Percentiles rank a stretch among this genome's conserved stretches.
These are phyloP conservation scores for Ophiosphaerella herpotricha DNA, from an alignment of 2,329 filamentous ascomycete species.

Conservation along the genomic window DNA sequence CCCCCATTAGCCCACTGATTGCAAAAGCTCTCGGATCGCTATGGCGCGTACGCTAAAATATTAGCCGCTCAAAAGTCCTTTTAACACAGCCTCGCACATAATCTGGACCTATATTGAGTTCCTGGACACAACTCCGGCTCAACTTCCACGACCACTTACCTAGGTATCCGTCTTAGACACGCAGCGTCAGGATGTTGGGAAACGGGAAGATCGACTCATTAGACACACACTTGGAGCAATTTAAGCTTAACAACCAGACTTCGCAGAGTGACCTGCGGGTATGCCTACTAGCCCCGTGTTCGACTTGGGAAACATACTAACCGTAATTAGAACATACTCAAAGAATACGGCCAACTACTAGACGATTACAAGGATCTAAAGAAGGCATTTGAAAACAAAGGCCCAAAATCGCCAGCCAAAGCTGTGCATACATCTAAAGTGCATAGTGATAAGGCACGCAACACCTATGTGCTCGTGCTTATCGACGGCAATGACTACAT, in stretches of 20 bases:
- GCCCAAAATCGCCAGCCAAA: slow-evolving; percentile 47
- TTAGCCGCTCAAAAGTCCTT: too few relatives aligned
- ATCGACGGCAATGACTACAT: slow-evolving; percentile 67
- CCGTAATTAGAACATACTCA: slow-evolving; percentile 36
- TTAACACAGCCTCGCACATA: too few relatives aligned
- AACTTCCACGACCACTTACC: too few relatives aligned
- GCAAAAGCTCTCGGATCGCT: too few relatives aligned
- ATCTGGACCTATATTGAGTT: too few relatives aligned
- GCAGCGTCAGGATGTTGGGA: slow-evolving; percentile 22
- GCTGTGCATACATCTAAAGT: slow-evolving; percentile 7
- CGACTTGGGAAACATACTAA: slow-evolving; percentile 9
- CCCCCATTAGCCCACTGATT: too few relatives aligned
- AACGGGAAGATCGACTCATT: slow-evolving; percentile 32
- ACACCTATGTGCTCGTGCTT: slow-evolving; percentile 64
- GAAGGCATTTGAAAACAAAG: slow-evolving; percentile 62
- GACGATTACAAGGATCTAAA: slow-evolving; percentile 60
- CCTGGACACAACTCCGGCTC: too few relatives aligned
- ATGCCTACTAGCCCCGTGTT: slow-evolving; percentile 1
- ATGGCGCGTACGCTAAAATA: too few relatives aligned
- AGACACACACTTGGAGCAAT: slow-evolving; percentile 34
- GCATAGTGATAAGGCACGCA: slow-evolving; percentile 46
- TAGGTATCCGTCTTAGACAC: not conserved
- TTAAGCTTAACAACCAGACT: slow-evolving; percentile 27
- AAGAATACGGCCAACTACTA: slow-evolving; percentile 53
- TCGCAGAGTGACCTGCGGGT: slow-evolving; percentile 27